Evolutionary conservation across 352 stramenopile genomes (phyloP).

Genomic region (Phytopythium chamaehyphon): DNA sequence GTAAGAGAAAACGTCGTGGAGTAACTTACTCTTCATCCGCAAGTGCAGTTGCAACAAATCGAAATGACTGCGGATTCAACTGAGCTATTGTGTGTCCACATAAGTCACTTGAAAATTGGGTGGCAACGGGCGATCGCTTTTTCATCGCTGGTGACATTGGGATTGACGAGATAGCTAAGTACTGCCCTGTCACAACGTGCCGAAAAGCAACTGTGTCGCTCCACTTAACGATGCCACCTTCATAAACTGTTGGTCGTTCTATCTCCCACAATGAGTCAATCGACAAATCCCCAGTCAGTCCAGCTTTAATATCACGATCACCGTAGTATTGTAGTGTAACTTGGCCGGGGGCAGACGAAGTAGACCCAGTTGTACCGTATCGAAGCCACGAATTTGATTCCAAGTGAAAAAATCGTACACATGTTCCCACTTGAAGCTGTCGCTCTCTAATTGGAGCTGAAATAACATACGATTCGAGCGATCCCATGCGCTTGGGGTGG

Average conservation of each 20-base stretch:
- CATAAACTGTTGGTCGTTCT: conserved; percentile 37
- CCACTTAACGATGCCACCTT: conserved; percentile 58
- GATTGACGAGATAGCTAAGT: conserved; percentile 33
- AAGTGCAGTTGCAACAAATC: conserved; percentile 54
- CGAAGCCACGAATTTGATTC: conserved; percentile 65
- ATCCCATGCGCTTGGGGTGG: conserved; percentile 9
- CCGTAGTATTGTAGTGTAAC: conserved; percentile 48
- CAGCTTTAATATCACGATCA: conserved; percentile 33
- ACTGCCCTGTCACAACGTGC: conserved; percentile 53
- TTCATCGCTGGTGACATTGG: conserved; percentile 11
- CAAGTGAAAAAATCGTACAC: conserved; percentile 59
- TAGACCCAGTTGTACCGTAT: conserved; percentile 12
- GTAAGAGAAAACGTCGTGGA: neutral
- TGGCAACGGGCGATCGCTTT: conserved; percentile 15
- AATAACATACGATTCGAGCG: conserved; percentile 1
- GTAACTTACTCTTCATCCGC: conserved; percentile 45
- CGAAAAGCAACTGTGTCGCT: conserved; percentile 41
- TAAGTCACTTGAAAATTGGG: conserved; percentile 7
- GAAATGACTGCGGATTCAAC: conserved; percentile 41
- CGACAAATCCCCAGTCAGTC: conserved; percentile 22
- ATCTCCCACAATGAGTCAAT: conserved; percentile 64
- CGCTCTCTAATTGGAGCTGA: conserved; percentile 8
- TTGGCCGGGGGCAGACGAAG: conserved; percentile 3
- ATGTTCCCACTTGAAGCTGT: conserved; percentile 45
- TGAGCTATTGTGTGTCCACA: conserved; percentile 33